Base-by-base conservation (phyloP, 768 basidiomycete genomes). In the Candolleomyces aberdarensis region DNA sequence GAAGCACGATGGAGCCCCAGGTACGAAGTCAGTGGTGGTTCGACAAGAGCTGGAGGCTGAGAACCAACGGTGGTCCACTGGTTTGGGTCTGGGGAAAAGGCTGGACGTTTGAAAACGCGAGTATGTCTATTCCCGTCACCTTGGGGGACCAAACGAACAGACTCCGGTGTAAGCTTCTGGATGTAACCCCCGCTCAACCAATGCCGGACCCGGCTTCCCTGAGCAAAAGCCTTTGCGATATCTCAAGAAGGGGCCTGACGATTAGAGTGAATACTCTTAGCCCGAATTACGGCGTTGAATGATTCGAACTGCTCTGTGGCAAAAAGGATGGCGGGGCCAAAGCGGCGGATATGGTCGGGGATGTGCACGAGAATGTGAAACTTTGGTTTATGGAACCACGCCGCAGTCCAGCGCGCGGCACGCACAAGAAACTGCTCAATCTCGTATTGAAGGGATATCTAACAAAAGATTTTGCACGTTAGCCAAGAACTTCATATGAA, bases 361-460 rank as follows among this genome's bases (percentile, higher is more conserved):
- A 81, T 63, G 61, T 81, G 79, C 0, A 73, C 39, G 5, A 80
- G 39, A 29, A 80, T 66, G 47, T 81, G 79, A 61, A 80, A 78
- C 59, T 80, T 81, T 1, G 76, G 72, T 61, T 81, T 80, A 58
- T 76, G 77, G 63, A 79, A 78, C 75, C 72, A 79, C 11, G 47
- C 65, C 22, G 58, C 59, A 6, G 69, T 72, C 69, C 69, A 71
- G 1, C 39, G 58, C 5, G 70, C 72, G 0, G 74, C 72, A 17
- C 67, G 66, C 5, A 63, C 48, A 3, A 81, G 71, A 56, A 81
- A 78, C 22, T 74, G 57, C 2, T 77, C 51, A 36, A 81, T 79
- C 31, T 67, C 69, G 3, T 57, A 19, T 32, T 68, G 48, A 0
- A 79, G 64, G 3, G 50, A 17, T 64, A 79, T 53, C 19, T n/a